These are phyloP conservation scores for Camelina laxa DNA, from an alignment of 345 rosid genomes.

Conservation along the genomic window DNA sequence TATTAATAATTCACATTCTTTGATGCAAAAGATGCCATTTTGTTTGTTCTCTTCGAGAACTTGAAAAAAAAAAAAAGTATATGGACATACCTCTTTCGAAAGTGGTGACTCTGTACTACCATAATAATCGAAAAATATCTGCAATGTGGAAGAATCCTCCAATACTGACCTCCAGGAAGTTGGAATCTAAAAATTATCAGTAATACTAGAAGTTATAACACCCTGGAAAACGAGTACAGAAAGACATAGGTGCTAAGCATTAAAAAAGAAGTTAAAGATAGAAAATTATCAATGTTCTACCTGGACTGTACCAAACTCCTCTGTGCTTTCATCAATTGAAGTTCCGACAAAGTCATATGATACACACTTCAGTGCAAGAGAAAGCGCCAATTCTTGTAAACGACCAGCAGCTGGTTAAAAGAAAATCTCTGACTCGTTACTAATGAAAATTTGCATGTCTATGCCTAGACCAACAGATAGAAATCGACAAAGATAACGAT, in stretches of 20 bases:
- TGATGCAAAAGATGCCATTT: constrained; percentile 19
- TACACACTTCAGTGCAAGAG: constrained; percentile 91
- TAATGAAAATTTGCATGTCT: constrained; percentile 9
- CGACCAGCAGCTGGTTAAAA: constrained; percentile 63
- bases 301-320: constrained; percentile 99
- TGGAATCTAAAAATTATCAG: constrained; percentile 67
- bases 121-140: constrained; percentile 96
- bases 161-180: constrained; percentile 84
- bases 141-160: constrained; percentile 93
- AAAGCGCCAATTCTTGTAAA: constrained; percentile 93
- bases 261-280: constrained; percentile 23
- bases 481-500: constrained; percentile 12
- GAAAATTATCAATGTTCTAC: constrained; percentile 44
- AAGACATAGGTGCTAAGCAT: neutral
- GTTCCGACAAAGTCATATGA: constrained; percentile 99
- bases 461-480: constrained; percentile 27
- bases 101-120: constrained; percentile 72
- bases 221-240: constrained; percentile 15
- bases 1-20: neutral
- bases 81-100: constrained; percentile 84
- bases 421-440: constrained; percentile 35
- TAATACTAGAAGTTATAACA: constrained; percentile 20
- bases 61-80: neutral
- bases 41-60: constrained; percentile 24
- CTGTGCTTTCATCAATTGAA: constrained; percentile 95